Percentiles rank a stretch among this genome's conserved stretches.
Evolutionary conservation across 345 rosid genomes (phyloP).

Genomic region (Excoecaria cochinchinensis): DNA sequence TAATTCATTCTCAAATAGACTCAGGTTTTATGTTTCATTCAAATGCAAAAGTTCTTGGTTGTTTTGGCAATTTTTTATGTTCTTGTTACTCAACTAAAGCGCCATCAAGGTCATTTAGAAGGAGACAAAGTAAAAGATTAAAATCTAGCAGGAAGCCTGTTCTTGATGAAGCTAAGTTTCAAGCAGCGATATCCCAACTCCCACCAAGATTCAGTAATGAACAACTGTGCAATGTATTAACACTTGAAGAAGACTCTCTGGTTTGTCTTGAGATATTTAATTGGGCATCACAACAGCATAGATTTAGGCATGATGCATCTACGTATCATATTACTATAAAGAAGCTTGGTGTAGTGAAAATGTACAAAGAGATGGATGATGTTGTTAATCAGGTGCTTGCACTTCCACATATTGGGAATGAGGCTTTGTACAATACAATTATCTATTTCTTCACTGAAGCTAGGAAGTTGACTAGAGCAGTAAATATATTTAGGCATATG

Average conservation of each 20-base stretch:
- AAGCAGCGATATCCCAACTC: constrained; percentile 48
- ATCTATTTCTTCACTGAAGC: constrained; percentile 74
- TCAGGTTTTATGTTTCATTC: background rate
- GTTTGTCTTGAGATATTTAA: constrained; percentile 73
- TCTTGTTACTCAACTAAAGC: constrained; percentile 46
- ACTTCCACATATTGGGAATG: constrained; percentile 55
- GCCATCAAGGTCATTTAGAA: constrained; percentile 57
- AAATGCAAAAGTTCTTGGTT: background rate
- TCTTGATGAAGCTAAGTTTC: constrained; percentile 54
- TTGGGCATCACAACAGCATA: constrained; percentile 79
- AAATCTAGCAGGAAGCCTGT: constrained; percentile 46
- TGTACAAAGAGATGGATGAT: constrained; percentile 84
- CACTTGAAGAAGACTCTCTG: constrained; percentile 61
- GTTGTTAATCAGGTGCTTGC: constrained; percentile 79
- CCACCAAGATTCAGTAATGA: constrained; percentile 71
- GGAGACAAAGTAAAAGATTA: constrained; percentile 56
- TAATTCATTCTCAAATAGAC: background rate
- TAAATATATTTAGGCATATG: constrained; percentile 84
- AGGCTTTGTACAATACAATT: constrained; percentile 68
- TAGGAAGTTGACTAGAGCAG: constrained; percentile 78
- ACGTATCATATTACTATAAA: constrained; percentile 66
- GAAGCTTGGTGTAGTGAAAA: constrained; percentile 78
- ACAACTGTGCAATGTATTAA: constrained; percentile 55
- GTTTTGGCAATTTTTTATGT: constrained; percentile 17
- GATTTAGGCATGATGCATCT: constrained; percentile 63